Evolutionary conservation across 441 rosid genomes (phyloP).

Genomic region (Jatropha podagrica): DNA sequence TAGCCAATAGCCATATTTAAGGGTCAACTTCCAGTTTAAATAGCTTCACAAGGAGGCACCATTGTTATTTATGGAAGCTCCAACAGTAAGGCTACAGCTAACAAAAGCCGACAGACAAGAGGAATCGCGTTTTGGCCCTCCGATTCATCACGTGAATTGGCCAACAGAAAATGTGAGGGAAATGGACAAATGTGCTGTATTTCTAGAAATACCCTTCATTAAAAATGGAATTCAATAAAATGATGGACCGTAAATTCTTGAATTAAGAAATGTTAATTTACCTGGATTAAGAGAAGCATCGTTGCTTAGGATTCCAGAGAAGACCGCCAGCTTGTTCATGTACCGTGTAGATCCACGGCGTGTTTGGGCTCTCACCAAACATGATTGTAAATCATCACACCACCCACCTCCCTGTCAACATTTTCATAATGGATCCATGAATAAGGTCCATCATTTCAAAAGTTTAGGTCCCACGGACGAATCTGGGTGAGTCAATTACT

Average conservation of each 20-base stretch:
- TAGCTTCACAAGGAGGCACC: background rate
- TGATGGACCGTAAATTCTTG: background rate
- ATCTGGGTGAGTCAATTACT: too few species aligned
- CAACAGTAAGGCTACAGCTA: too few species aligned
- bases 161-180: conserved; percentile 18
- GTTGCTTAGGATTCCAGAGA: conserved; percentile 84
- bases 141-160: conserved; percentile 30
- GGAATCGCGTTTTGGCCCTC: conserved; percentile 9
- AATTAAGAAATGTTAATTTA: conserved; percentile 8
- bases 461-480: background rate
- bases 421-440: background rate
- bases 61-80: conserved; percentile 3
- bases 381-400: conserved; percentile 82
- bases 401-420: conserved; percentile 84
- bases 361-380: conserved; percentile 66
- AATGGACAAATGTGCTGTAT: conserved; percentile 21
- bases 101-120: background rate
- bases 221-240: too few species aligned
- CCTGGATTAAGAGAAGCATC: conserved; percentile 83
- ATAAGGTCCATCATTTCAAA: background rate
- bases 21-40: background rate
- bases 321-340: conserved; percentile 63
- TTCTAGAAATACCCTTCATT: conserved; percentile 13
- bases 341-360: conserved; percentile 74
- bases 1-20: background rate